These are phyloP conservation scores for Pyronema omphalodes DNA, from an alignment of 495 filamentous ascomycete species.

Conservation along the genomic window DNA sequence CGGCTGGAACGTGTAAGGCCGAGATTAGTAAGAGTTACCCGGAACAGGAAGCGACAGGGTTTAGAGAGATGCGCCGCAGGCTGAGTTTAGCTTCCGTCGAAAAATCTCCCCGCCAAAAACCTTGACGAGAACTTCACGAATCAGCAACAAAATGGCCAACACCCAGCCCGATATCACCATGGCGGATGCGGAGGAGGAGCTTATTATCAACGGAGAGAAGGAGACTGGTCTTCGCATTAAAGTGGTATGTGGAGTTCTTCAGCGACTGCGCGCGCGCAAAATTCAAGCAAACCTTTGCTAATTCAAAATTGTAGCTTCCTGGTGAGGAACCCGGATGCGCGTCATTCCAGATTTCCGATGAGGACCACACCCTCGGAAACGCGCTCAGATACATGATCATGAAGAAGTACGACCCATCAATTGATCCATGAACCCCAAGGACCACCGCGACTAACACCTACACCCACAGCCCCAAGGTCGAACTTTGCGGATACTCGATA, in stretches of 20 bases:
- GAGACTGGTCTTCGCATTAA: neutral
- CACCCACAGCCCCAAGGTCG: slow-evolving; percentile 58
- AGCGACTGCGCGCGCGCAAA: neutral
- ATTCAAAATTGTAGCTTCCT: slow-evolving; percentile 24
- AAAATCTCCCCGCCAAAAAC: neutral
- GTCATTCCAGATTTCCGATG: slow-evolving; percentile 74
- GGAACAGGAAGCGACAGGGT: neutral
- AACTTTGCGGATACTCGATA: slow-evolving; percentile 96
- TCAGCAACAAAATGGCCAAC: slow-evolving; percentile 3
- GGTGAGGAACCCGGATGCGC: slow-evolving; percentile 32
- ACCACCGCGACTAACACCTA: neutral
- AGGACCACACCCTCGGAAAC: slow-evolving; percentile 92
- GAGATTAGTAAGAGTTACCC: neutral
- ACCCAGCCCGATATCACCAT: neutral
- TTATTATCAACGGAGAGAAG: neutral
- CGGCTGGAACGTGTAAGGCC: too few relatives aligned
- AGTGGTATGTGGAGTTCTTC: neutral
- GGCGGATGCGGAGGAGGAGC: neutral
- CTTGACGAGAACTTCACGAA: neutral
- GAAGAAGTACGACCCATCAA: slow-evolving; percentile 56
- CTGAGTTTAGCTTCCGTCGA: neutral
- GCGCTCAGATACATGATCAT: slow-evolving; percentile 87
- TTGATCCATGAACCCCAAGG: neutral
- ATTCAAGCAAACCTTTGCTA: neutral
- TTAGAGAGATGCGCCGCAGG: too few relatives aligned